These are phyloP conservation scores for Colletotrichum sp. DNA, from an alignment of 2,329 filamentous ascomycete genomes.

Conservation along the genomic window DNA sequence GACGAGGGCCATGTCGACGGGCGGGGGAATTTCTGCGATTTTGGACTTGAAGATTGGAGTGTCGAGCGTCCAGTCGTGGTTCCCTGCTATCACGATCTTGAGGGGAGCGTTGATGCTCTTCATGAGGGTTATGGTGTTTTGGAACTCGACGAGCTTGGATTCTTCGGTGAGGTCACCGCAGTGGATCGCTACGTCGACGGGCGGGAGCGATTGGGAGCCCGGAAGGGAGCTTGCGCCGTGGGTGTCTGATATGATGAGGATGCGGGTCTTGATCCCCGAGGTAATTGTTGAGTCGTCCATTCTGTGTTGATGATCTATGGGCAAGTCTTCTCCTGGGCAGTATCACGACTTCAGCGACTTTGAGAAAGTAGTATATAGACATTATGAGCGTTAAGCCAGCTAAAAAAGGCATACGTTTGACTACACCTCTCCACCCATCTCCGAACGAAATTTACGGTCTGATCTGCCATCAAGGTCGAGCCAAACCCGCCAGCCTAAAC, in stretches of 20 bases:
- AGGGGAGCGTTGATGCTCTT: conserved; percentile 43
- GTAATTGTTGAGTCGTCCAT: neutral
- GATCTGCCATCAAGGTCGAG: neutral
- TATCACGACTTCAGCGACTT: neutral
- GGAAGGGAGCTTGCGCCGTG: conserved; percentile 30
- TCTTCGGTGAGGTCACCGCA: conserved; percentile 54
- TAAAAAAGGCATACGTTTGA: neutral
- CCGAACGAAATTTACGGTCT: neutral
- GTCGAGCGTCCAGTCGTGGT: conserved; percentile 54
- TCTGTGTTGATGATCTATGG: neutral
- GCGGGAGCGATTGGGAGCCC: conserved; percentile 27
- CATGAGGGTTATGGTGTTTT: conserved; percentile 40
- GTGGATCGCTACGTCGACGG: conserved; percentile 54
- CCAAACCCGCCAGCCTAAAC: fast-evolving
- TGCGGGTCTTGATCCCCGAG: conserved; percentile 33
- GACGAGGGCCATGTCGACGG: conserved; percentile 7
- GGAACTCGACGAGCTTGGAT: conserved; percentile 46
- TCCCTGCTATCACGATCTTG: conserved; percentile 56
- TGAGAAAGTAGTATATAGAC: neutral
- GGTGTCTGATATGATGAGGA: conserved; percentile 45
- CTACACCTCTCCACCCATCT: neutral
- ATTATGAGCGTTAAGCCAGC: neutral
- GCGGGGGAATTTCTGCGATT: neutral
- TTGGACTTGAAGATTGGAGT: neutral
- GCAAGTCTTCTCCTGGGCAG: neutral